Evolutionary conservation across 345 rosid species (phyloP).

Genomic region (Limnanthes douglasii): DNA sequence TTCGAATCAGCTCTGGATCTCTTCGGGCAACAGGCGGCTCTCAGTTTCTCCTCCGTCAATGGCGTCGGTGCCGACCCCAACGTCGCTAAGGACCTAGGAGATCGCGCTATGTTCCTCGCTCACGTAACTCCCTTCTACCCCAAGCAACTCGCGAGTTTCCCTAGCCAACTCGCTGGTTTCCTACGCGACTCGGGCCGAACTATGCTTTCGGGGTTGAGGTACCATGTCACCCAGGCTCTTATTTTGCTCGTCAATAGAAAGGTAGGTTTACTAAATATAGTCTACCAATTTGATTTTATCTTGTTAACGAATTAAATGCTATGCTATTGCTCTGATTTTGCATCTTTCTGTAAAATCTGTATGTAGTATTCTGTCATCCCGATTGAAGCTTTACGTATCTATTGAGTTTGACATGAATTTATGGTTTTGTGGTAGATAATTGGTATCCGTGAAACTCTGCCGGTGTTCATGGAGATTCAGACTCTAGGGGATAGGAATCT

Average conservation of each 20-base stretch:
- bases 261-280: slow-evolving; percentile 17
- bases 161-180: slow-evolving; percentile 52
- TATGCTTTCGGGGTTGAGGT: slow-evolving; percentile 70
- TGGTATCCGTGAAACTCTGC: slow-evolving; percentile 44
- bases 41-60: slow-evolving; percentile 53
- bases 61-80: slow-evolving; percentile 47
- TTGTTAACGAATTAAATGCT: no score
- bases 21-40: slow-evolving; percentile 67
- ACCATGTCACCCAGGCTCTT: slow-evolving; percentile 57
- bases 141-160: slow-evolving; percentile 44
- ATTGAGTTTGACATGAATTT: slow-evolving; percentile 3
- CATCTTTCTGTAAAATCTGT: no score
- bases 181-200: slow-evolving; percentile 45
- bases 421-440: no score
- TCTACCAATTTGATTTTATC: no score
- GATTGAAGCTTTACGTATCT: background rate
- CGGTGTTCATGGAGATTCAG: slow-evolving; percentile 78
- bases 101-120: slow-evolving; percentile 62
- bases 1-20: slow-evolving; percentile 72
- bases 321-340: no score
- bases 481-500: slow-evolving; percentile 55
- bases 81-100: slow-evolving; percentile 71
- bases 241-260: slow-evolving; percentile 58
- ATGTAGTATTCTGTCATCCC: no score
- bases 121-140: slow-evolving; percentile 80